These are phyloP conservation scores for Claviceps paspali DNA, from an alignment of 2,329 filamentous ascomycete genomes.

Conservation along the genomic window DNA sequence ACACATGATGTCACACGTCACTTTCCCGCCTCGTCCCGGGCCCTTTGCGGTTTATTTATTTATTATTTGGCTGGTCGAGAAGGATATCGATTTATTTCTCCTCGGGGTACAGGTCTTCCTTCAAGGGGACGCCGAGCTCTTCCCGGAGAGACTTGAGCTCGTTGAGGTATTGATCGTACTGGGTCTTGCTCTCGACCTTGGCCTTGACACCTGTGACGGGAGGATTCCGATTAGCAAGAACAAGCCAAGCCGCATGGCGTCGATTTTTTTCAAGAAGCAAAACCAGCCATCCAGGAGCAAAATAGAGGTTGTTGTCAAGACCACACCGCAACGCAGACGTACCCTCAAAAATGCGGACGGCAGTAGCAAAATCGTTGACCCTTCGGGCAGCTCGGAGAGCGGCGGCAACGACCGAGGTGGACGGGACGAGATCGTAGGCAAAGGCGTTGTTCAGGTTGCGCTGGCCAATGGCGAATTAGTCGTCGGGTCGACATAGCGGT, in stretches of 20 bases:
- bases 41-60: background rate
- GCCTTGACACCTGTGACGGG: slow-evolving; percentile 68
- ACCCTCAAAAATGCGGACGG: slow-evolving; percentile 98
- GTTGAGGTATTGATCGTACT: slow-evolving; percentile 92
- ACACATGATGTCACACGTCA: background rate
- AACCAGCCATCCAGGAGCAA: too few relatives aligned
- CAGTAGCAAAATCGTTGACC: slow-evolving; percentile 97
- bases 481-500: slow-evolving; percentile 2
- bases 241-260: background rate
- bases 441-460: slow-evolving; percentile 99
- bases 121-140: slow-evolving; percentile 81
- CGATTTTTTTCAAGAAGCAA: too few relatives aligned
- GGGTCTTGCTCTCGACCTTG: slow-evolving; percentile 96
- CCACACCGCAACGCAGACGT: slow-evolving; percentile 26
- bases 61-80: slow-evolving; percentile 4
- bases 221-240: background rate
- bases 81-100: slow-evolving; percentile 23
- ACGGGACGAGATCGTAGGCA: slow-evolving; percentile 98
- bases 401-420: slow-evolving; percentile 75
- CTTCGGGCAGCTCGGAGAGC: slow-evolving; percentile 86
- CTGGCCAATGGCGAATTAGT: slow-evolving; percentile 19
- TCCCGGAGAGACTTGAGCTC: slow-evolving; percentile 86
- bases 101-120: slow-evolving; percentile 83
- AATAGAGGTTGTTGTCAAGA: too few relatives aligned
- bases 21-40: background rate